phyloP scores from a whole-genome alignment of 495 filamentous ascomycete species.

The Terfezia claveryi region DNA sequence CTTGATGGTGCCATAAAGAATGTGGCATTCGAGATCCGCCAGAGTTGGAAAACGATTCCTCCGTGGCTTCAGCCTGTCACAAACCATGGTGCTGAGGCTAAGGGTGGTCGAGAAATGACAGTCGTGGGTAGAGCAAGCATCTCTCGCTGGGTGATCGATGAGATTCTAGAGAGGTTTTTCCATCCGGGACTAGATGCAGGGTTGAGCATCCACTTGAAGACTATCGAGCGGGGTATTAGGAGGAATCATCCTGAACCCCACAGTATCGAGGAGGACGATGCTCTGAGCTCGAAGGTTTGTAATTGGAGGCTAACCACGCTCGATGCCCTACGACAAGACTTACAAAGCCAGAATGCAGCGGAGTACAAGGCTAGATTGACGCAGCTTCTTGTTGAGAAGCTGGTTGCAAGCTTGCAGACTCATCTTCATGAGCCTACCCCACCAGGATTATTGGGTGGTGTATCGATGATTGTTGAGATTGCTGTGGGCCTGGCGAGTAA shows the following conservation, averaged over 20 bases:
- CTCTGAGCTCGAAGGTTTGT: slow-evolving; percentile 62
- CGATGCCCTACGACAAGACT: slow-evolving; percentile 57
- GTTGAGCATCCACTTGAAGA: slow-evolving; percentile 58
- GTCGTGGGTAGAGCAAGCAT: slow-evolving; percentile 81
- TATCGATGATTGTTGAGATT: slow-evolving; percentile 81
- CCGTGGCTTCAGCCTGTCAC: slow-evolving; percentile 54
- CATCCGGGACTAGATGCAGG: slow-evolving; percentile 61
- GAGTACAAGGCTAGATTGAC: slow-evolving; percentile 44
- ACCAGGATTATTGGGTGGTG: slow-evolving; percentile 53
- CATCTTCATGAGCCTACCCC: slow-evolving; percentile 56
- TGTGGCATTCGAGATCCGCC: slow-evolving; percentile 82
- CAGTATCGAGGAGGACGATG: slow-evolving; percentile 74
- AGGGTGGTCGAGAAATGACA: slow-evolving; percentile 90
- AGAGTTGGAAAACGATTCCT: slow-evolving; percentile 69
- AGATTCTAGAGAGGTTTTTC: slow-evolving; percentile 77
- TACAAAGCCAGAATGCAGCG: slow-evolving; percentile 40
- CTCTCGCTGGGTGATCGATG: slow-evolving; percentile 72
- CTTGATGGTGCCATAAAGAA: slow-evolving; percentile 91
- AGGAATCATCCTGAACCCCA: slow-evolving; percentile 41
- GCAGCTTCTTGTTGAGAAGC: slow-evolving; percentile 41
- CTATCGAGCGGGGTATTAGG: slow-evolving; percentile 76
- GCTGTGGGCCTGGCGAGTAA: slow-evolving; percentile 70
- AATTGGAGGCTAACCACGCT: slow-evolving; percentile 87
- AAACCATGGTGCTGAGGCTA: slow-evolving; percentile 58
- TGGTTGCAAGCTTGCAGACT: slow-evolving; percentile 45